Percentiles rank a stretch among this genome's conserved stretches.
phyloP scores from a whole-genome alignment of 139 green algal species.

The Eudorina sp. region DNA sequence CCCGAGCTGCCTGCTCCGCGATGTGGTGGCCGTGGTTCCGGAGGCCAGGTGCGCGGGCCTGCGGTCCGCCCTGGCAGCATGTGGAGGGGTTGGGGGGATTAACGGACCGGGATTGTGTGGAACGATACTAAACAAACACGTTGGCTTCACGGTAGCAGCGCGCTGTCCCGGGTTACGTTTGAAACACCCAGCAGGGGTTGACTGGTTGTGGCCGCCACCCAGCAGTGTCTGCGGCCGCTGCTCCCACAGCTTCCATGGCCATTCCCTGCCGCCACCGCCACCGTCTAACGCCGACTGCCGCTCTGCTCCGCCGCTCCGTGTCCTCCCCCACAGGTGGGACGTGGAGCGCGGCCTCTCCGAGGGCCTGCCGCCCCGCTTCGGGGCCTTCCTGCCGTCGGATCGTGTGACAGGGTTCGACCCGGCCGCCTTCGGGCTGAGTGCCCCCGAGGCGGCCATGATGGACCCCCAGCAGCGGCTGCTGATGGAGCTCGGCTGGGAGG shows the following conservation, averaged over 20 bases:
- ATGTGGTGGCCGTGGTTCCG: conserved; percentile 38
- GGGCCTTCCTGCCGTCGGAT: conserved; percentile 59
- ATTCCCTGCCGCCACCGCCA: too few species aligned
- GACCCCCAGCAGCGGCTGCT: conserved; percentile 93
- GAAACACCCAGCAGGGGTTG: too few species aligned
- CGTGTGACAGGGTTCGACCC: conserved; percentile 78
- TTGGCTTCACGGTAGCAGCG: too few species aligned
- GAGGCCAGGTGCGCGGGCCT: conserved; percentile 26
- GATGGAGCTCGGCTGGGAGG: conserved; percentile 69
- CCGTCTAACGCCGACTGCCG: too few species aligned
- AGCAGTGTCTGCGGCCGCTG: too few species aligned
- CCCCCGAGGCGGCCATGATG: conserved; percentile 80
- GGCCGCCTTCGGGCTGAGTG: conserved; percentile 74
- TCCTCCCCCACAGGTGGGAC: conserved; percentile 61
- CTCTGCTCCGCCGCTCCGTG: background rate
- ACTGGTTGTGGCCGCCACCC: too few species aligned
- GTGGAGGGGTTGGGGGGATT: too few species aligned
- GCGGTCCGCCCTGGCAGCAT: too few species aligned
- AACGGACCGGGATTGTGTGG: too few species aligned
- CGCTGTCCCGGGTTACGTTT: too few species aligned
- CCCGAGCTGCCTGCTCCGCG: background rate
- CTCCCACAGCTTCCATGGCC: too few species aligned
- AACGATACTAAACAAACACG: too few species aligned
- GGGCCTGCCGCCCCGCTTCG: conserved; percentile 70
- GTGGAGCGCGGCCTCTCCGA: conserved; percentile 57